These are phyloP conservation scores for Fusarium xylarioides DNA, from an alignment of 2,329 filamentous ascomycete species.

Conservation along the genomic window DNA sequence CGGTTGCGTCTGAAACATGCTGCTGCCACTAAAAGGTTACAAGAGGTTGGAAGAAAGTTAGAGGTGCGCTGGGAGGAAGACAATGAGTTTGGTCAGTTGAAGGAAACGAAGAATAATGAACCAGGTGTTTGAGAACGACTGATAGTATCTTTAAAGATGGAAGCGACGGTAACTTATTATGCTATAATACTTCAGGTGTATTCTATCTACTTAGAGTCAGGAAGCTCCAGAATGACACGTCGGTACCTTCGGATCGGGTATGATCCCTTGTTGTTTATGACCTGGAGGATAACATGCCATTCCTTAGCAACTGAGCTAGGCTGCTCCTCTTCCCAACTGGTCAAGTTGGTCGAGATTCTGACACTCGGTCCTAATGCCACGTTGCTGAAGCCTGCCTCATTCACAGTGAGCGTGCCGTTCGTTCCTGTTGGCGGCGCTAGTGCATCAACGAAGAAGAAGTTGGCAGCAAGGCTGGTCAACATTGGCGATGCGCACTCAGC, in stretches of 20 bases:
- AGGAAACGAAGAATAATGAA: not conserved
- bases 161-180: no score
- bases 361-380: not conserved
- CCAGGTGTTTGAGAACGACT: not conserved
- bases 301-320: not conserved
- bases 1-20: not conserved
- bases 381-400: slow-evolving; percentile 10
- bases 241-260: slow-evolving; percentile 1
- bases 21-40: no score
- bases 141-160: no score
- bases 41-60: not conserved
- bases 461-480: not conserved
- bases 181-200: no score
- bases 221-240: not conserved
- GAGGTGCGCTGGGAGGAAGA: not conserved
- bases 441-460: not conserved
- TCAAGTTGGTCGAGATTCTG: not conserved
- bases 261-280: slow-evolving; percentile 5
- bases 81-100: not conserved
- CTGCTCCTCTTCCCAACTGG: not conserved
- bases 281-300: slow-evolving; percentile 16
- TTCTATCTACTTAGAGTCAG: not conserved
- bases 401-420: not conserved
- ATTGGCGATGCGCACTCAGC: not conserved
- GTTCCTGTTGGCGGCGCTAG: not conserved